Conservation (phyloP, 2,329 filamentous ascomycete genomes). For the Clarireedia sp. region DNA sequence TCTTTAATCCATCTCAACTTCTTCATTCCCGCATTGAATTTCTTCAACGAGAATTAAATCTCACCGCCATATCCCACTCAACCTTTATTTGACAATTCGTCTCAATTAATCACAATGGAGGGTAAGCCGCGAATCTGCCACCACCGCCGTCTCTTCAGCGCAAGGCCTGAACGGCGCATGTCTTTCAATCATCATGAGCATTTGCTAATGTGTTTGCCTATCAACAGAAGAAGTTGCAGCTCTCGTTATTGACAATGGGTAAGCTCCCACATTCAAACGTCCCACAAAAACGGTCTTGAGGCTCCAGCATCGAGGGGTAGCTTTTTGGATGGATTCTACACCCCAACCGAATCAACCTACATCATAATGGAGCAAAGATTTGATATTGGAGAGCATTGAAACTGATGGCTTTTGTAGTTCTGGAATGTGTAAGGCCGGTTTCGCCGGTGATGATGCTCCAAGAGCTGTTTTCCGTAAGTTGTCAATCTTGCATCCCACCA, state of each 20-base stretch:
- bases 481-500: slow-evolving; percentile 25
- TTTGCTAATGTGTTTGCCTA: slow-evolving; percentile 21
- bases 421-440: slow-evolving; percentile 99
- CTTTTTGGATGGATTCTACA: slow-evolving; percentile 7
- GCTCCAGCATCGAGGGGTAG: slow-evolving; percentile 19
- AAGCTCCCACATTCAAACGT: slow-evolving; percentile 48
- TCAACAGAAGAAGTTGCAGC: slow-evolving; percentile 96
- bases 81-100: slow-evolving; percentile 23
- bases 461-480: slow-evolving; percentile 99
- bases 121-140: slow-evolving; percentile 26
- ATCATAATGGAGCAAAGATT: slow-evolving; percentile 9
- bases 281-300: slow-evolving; percentile 6
- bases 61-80: slow-evolving; percentile 7
- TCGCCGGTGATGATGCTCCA: slow-evolving; percentile 99
- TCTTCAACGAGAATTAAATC: slow-evolving; percentile 2
- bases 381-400: slow-evolving; percentile 7
- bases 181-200: slow-evolving; percentile 12
- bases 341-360: slow-evolving; percentile 8
- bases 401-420: slow-evolving; percentile 55
- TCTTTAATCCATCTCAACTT: neutral
- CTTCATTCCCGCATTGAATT: slow-evolving; percentile 1
- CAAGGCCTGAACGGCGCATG: slow-evolving; percentile 12
- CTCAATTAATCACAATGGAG: slow-evolving; percentile 34
- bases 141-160: neutral
- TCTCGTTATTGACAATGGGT: slow-evolving; percentile 99